A percentile compares a stretch with the other conserved stretches of the same genome.
Conservation (phyloP, 495 filamentous ascomycete species). For the Trichoderma orchidacearum region DNA sequence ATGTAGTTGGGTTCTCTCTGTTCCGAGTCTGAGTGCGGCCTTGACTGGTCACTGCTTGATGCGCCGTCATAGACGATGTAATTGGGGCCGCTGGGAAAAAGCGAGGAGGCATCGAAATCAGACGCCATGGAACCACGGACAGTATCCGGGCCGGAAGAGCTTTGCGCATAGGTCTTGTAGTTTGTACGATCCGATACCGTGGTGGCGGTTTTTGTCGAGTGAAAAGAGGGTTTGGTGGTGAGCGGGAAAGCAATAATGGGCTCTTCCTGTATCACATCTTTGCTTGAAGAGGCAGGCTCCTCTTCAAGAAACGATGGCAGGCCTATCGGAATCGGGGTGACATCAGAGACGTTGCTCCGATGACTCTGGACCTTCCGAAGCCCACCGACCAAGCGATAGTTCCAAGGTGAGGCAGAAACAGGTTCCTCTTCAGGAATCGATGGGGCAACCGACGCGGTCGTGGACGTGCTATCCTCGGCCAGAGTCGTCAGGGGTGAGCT, state of each 20-base stretch:
- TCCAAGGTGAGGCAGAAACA: slow-evolving; percentile 30
- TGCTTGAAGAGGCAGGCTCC: neutral
- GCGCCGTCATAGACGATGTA: slow-evolving; percentile 26
- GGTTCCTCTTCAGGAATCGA: slow-evolving; percentile 24
- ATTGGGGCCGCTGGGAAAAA: slow-evolving; percentile 13
- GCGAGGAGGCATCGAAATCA: neutral
- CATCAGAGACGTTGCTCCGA: neutral
- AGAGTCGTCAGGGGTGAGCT: slow-evolving; percentile 30
- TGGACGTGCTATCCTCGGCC: slow-evolving; percentile 25
- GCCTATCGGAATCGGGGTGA: neutral
- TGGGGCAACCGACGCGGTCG: slow-evolving; percentile 17
- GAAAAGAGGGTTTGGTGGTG: slow-evolving; percentile 31
- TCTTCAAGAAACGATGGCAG: neutral
- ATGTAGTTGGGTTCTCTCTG: slow-evolving; percentile 29
- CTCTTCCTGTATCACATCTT: slow-evolving; percentile 2
- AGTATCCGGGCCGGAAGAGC: slow-evolving; percentile 10
- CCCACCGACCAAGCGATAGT: slow-evolving; percentile 40
- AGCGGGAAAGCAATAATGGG: slow-evolving; percentile 9
- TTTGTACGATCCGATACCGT: slow-evolving; percentile 37
- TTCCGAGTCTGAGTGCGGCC: slow-evolving; percentile 4
- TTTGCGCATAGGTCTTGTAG: slow-evolving; percentile 37
- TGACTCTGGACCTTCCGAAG: slow-evolving; percentile 33
- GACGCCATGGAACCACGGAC: neutral
- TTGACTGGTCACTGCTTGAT: slow-evolving; percentile 16
- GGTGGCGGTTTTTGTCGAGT: slow-evolving; percentile 24